A percentile compares a stretch with the other conserved stretches of the same genome.
These are phyloP conservation scores for Peterozyma toletana DNA, from an alignment of 805 yeast species.

Conservation along the genomic window DNA sequence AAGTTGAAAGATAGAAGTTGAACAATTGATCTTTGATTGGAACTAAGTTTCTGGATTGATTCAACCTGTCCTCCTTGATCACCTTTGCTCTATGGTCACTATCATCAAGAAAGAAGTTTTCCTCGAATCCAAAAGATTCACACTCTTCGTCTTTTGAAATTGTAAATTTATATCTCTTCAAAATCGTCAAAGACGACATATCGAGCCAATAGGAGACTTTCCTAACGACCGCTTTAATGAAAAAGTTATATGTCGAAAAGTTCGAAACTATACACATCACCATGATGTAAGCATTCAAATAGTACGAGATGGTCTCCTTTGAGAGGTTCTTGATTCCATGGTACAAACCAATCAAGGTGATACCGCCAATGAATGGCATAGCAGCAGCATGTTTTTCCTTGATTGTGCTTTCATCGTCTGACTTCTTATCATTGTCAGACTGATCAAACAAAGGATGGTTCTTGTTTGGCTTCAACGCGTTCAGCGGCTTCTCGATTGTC, in stretches of 20 bases:
- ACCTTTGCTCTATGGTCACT: constrained; percentile 21
- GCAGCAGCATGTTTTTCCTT: constrained; percentile 25
- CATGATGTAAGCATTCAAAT: constrained; percentile 28
- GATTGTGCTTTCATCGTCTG: constrained; percentile 12
- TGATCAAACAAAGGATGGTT: constrained; percentile 34
- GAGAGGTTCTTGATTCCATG: constrained; percentile 26
- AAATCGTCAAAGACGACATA: constrained; percentile 17
- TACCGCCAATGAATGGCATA: constrained; percentile 39
- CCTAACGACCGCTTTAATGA: constrained; percentile 20
- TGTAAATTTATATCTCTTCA: constrained; percentile 32
- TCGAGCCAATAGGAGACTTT: constrained; percentile 19
- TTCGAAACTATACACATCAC: constrained; percentile 26
- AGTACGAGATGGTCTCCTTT: constrained; percentile 20
- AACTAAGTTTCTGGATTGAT: constrained; percentile 15
- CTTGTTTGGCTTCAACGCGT: constrained; percentile 24
- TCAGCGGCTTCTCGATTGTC: constrained; percentile 22
- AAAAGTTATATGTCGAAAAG: constrained; percentile 19
- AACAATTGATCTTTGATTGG: constrained; percentile 21
- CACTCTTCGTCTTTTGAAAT: constrained; percentile 28
- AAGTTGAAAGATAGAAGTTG: constrained; percentile 26
- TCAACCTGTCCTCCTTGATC: constrained; percentile 18
- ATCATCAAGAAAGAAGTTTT: constrained; percentile 21
- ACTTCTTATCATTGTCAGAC: constrained; percentile 25
- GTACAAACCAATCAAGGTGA: constrained; percentile 29
- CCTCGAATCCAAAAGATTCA: constrained; percentile 31